Conservation (phyloP, 495 filamentous ascomycete genomes). For the Sordaria brevicollis region DNA sequence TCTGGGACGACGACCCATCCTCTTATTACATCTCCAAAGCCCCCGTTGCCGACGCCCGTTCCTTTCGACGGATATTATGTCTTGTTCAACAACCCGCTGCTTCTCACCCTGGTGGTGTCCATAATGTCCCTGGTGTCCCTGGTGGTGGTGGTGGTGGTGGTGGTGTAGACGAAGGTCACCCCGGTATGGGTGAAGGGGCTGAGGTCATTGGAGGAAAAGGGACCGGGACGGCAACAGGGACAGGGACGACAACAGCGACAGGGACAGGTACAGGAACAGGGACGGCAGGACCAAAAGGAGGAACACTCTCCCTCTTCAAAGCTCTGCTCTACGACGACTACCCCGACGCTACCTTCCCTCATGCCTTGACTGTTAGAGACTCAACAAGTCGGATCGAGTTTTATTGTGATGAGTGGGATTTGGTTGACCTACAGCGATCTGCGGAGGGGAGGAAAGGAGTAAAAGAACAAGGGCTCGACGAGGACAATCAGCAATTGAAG, state of each 20-base stretch:
- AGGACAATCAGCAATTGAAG: no score
- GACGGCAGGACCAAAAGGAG: not conserved
- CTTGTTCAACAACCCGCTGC: not conserved
- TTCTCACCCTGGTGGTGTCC: not conserved
- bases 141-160: no score
- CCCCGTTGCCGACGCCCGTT: not conserved
- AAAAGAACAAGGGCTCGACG: no score
- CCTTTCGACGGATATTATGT: not conserved
- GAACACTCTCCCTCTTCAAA: slow-evolving; percentile 1
- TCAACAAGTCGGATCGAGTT: slow-evolving; percentile 5
- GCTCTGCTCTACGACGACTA: slow-evolving; percentile 2
- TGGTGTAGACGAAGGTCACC: no score
- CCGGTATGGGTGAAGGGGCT: not conserved
- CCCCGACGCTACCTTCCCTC: not conserved
- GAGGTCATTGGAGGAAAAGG: not conserved
- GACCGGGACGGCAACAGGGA: no score
- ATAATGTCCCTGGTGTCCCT: no score
- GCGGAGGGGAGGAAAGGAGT: not conserved
- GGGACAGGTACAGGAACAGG: not conserved
- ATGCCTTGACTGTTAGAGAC: slow-evolving; percentile 5
- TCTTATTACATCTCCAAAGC: not conserved
- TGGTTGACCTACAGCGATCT: not conserved
- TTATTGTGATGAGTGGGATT: not conserved
- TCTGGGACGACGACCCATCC: slow-evolving; percentile 1
- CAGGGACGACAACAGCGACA: no score